These are phyloP conservation scores for Fonsecaea monophora DNA, from an alignment of 2,329 filamentous ascomycete species.

Conservation along the genomic window DNA sequence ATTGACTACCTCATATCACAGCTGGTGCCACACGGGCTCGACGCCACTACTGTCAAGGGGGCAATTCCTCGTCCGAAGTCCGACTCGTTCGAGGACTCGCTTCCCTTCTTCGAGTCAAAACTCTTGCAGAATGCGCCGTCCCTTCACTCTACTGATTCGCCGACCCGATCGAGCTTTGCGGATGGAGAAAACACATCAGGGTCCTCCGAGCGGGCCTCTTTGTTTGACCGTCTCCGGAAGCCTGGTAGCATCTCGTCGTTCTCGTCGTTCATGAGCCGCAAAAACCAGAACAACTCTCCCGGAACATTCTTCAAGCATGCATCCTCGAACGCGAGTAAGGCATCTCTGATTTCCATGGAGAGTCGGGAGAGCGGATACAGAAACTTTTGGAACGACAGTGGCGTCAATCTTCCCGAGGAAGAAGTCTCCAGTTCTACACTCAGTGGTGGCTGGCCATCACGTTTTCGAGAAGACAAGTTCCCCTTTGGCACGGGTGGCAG, in stretches of 20 bases:
- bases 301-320: constrained; percentile 91
- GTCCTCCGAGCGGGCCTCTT: constrained; percentile 76
- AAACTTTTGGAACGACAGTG: constrained; percentile 98
- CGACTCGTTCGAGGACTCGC: constrained; percentile 95
- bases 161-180: constrained; percentile 81
- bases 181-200: constrained; percentile 65
- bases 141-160: constrained; percentile 81
- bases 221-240: constrained; percentile 93
- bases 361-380: constrained; percentile 93
- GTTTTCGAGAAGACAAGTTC: constrained; percentile 68
- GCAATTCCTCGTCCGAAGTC: constrained; percentile 98
- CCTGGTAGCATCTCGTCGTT: constrained; percentile 93
- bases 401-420: constrained; percentile 90
- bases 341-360: constrained; percentile 93
- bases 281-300: constrained; percentile 88
- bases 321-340: constrained; percentile 87
- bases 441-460: constrained; percentile 59
- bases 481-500: constrained; percentile 59
- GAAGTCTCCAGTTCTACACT: constrained; percentile 70
- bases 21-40: constrained; percentile 86
- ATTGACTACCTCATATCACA: constrained; percentile 91
- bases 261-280: constrained; percentile 94
- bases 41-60: constrained; percentile 84
- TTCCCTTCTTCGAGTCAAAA: constrained; percentile 97
- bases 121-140: constrained; percentile 90